Conservation (phyloP, 257 asterid species). For the Leonotis leonurus region DNA sequence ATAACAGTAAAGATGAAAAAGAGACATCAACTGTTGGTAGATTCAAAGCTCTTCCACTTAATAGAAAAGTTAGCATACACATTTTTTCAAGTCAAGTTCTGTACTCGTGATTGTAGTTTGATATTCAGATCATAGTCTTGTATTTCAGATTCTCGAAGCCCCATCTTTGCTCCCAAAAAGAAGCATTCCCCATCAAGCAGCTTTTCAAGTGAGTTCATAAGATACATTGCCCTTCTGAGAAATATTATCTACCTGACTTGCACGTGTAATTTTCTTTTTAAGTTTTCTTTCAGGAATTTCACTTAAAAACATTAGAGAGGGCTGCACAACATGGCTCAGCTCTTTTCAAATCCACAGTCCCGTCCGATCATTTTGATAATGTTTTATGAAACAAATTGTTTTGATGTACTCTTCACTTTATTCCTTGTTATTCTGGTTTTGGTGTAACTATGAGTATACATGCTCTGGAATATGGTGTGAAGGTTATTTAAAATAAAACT, state of each 20-base stretch:
- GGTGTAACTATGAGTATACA: conserved; percentile 3
- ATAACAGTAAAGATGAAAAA: conserved; percentile 42
- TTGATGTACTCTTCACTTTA: neutral
- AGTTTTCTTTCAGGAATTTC: conserved; percentile 66
- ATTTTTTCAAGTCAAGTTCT: neutral
- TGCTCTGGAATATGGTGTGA: neutral
- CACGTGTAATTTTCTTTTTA: conserved; percentile 15
- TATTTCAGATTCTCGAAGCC: conserved; percentile 66
- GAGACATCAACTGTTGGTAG: conserved; percentile 38
- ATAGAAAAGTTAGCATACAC: conserved; percentile 60
- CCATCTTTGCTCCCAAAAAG: conserved; percentile 72
- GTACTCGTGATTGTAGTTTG: conserved; percentile 9
- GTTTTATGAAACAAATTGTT: neutral
- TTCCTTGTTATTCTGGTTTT: neutral
- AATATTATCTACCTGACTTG: neutral
- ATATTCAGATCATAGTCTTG: conserved; percentile 11
- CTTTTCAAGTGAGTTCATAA: conserved; percentile 59
- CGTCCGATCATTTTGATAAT: conserved; percentile 17
- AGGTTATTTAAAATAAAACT: no score
- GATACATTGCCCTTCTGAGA: neutral
- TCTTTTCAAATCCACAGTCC: conserved; percentile 27
- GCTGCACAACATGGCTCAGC: conserved; percentile 58
- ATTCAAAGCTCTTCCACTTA: conserved; percentile 89
- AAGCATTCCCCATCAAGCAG: conserved; percentile 60
- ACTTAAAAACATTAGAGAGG: conserved; percentile 81